These are phyloP conservation scores for Amphirosellinia nigrospora DNA, from an alignment of 495 filamentous ascomycete species.

Conservation along the genomic window DNA sequence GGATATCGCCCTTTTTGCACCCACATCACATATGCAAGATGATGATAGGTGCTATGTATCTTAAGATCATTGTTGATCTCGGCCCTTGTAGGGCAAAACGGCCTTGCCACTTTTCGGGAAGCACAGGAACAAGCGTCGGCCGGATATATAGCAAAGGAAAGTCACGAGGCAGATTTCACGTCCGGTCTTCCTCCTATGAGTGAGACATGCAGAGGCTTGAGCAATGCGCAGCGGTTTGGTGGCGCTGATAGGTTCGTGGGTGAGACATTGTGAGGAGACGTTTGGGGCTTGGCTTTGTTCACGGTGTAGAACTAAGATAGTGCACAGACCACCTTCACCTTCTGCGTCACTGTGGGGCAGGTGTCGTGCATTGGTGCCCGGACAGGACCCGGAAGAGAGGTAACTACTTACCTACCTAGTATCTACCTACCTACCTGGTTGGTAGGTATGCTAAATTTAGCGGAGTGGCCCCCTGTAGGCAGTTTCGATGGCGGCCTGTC, in stretches of 20 bases:
- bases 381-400: neutral
- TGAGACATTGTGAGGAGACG: constrained; percentile 19
- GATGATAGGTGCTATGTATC: neutral
- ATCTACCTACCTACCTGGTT: too few species aligned
- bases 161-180: constrained; percentile 24
- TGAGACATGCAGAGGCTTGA: constrained; percentile 27
- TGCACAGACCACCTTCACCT: neutral
- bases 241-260: constrained; percentile 19
- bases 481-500: neutral
- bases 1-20: neutral
- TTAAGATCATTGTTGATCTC: neutral
- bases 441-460: constrained; percentile 16
- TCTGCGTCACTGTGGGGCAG: constrained; percentile 11
- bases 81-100: neutral
- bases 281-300: constrained; percentile 12
- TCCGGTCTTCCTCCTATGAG: neutral
- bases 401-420: too few species aligned
- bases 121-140: neutral
- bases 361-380: constrained; percentile 22
- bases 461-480: constrained; percentile 6
- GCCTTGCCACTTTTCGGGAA: constrained; percentile 10
- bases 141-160: neutral
- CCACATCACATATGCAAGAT: neutral
- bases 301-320: neutral
- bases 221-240: constrained; percentile 10